These are phyloP conservation scores for Amanita molliuscula DNA, from an alignment of 768 basidiomycete genomes.

Conservation along the genomic window DNA sequence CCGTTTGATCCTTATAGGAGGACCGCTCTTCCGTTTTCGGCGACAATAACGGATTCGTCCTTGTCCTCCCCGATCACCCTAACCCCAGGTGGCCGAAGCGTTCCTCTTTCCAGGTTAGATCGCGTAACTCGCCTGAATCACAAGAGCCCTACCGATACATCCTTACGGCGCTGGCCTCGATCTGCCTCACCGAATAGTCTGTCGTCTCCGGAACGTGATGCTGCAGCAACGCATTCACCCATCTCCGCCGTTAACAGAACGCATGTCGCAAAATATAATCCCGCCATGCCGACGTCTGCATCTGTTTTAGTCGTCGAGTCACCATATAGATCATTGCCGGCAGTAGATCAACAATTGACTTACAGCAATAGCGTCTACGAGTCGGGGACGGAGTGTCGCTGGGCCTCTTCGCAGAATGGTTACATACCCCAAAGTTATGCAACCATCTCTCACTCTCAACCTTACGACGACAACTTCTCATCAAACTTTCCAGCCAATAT, in stretches of 20 bases:
- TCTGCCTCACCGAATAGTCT: slow-evolving; percentile 19
- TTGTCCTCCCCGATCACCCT: neutral
- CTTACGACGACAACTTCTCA: neutral
- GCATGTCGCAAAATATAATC: slow-evolving; percentile 2
- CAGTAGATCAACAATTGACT: neutral
- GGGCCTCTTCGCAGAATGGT: neutral
- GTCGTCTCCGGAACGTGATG: slow-evolving; percentile 27
- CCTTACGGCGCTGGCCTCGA: slow-evolving; percentile 20
- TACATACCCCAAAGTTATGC: neutral
- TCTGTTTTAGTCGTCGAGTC: neutral
- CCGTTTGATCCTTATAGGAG: slow-evolving; percentile 15
- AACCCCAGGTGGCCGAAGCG: slow-evolving; percentile 20
- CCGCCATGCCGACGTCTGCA: neutral
- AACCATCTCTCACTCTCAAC: neutral
- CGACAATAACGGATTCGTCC: slow-evolving; percentile 12
- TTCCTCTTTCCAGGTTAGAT: slow-evolving; percentile 24
- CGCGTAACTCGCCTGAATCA: slow-evolving; percentile 23
- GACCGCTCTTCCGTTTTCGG: slow-evolving; percentile 17
- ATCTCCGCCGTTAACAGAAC: slow-evolving; percentile 6
- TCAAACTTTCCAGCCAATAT: neutral
- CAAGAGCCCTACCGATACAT: slow-evolving; percentile 22
- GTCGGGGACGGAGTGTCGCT: neutral
- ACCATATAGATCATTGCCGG: neutral
- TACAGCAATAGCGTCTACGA: neutral
- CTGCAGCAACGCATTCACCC: slow-evolving; percentile 6